A percentile compares a stretch with the other conserved stretches of the same genome.
phyloP scores from a whole-genome alignment of 148 eudicot species.

The Vaccinium darrowii region DNA sequence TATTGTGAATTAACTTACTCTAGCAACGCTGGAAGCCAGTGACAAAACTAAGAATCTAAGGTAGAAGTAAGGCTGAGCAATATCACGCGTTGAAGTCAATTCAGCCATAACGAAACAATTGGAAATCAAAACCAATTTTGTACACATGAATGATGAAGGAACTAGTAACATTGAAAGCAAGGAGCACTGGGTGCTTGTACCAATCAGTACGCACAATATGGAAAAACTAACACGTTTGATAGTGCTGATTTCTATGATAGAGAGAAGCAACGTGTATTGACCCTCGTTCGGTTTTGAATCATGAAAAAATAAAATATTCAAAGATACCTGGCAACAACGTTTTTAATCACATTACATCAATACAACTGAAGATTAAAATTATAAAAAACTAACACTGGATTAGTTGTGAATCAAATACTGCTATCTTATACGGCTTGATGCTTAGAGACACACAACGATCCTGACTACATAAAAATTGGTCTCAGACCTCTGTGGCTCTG shows the following conservation, averaged over 20 bases:
- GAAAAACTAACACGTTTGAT: not conserved
- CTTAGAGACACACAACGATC: not conserved
- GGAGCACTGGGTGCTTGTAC: not conserved
- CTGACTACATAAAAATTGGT: not conserved
- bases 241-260: too few species aligned
- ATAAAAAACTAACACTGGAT: not conserved
- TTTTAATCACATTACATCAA: not conserved
- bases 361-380: not conserved
- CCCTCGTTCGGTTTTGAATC: not conserved
- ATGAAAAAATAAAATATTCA: not conserved
- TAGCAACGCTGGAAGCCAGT: not conserved
- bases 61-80: not conserved
- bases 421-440: not conserved
- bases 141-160: not conserved
- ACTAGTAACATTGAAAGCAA: slow-evolving; percentile 5
- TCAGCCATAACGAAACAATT: not conserved
- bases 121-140: not conserved
- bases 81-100: slow-evolving; percentile 6
- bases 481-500: not conserved
- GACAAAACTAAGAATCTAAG: not conserved
- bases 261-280: not conserved
- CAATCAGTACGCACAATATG: not conserved
- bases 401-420: not conserved
- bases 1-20: not conserved
- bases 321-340: not conserved